Evolutionary conservation across 176 grass and related monocot species (phyloP), one percentile per base, ranked within the genome.

Genomic region (Ananas comosus): DNA sequence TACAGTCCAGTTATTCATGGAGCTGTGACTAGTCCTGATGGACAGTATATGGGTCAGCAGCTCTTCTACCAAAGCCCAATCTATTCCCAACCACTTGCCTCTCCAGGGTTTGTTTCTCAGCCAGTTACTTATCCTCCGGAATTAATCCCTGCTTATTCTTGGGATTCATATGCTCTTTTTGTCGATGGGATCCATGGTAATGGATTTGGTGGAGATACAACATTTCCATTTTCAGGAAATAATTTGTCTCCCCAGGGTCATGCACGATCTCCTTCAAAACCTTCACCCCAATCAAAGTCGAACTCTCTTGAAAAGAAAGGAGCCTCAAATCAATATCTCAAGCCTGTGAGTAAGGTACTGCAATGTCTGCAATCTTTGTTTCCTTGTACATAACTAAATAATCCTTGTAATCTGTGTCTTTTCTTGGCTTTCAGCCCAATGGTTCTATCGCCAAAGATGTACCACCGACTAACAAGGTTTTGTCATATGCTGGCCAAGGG

Each of bases 11-110:
- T 48, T n/a, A 48, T 67, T n/a, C 65, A 33, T 49, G 65, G 33
- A 48, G 28, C 65, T 49, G 17, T 67, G 33, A 14, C 33, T n/a
- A 16, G 65, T 67, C 14, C 17, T 49, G 65, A 67, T 49, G 42
- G 65, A 48, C 65, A 67, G 13, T 67, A 48, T 47, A 48, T 67
- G 65, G 65, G 65, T 48, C 65, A 67, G 17, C 65, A 67, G 28
- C 42, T 49, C 28, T 48, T 48, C 65, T 49, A n/a, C 65, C 27
- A 33, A n/a, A 67, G 65, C 49, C 29, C 65, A 67, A 67, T 67
- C n/a, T 49, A 48, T 49, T 10, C 27, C n/a, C 65, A 12, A 10
- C 42, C 65, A 27, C 18, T 49, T 7, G 16, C 17, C 42, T 67
- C 65, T 67, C 14, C 29, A 49, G 42, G 65, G 2, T 67, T 67